Evolutionary conservation across 768 basidiomycete genomes (phyloP).

Genomic region (Pleurotus sapidus): DNA sequence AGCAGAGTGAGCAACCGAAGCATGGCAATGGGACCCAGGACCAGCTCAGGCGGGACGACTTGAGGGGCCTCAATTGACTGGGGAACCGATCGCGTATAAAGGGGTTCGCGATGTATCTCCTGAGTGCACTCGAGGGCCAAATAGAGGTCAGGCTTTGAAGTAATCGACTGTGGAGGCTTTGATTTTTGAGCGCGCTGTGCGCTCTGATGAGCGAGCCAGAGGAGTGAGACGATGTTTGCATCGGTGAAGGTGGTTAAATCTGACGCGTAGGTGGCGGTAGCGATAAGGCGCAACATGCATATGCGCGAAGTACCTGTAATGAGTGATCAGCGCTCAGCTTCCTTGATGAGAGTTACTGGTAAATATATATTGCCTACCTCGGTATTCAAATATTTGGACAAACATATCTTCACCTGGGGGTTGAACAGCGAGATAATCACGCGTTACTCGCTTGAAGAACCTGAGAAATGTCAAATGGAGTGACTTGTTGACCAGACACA

Average conservation of each 20-base stretch:
- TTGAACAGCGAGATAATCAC: slow-evolving; percentile 15
- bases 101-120: slow-evolving; percentile 19
- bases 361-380: slow-evolving; percentile 8
- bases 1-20: slow-evolving; percentile 25
- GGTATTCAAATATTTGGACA: slow-evolving; percentile 16
- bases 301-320: slow-evolving; percentile 20
- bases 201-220: slow-evolving; percentile 20
- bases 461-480: slow-evolving; percentile 6
- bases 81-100: slow-evolving; percentile 12
- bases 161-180: slow-evolving; percentile 5
- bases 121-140: slow-evolving; percentile 13
- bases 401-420: slow-evolving; percentile 11
- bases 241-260: slow-evolving; percentile 16
- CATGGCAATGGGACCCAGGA: slow-evolving; percentile 23
- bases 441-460: slow-evolving; percentile 13
- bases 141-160: slow-evolving; percentile 3
- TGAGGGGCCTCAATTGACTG: slow-evolving; percentile 14
- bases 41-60: slow-evolving; percentile 19
- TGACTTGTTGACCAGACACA: background rate
- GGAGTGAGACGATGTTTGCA: slow-evolving; percentile 22
- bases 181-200: slow-evolving; percentile 11
- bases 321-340: too few relatives aligned
- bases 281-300: slow-evolving; percentile 22
- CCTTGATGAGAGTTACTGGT: too few relatives aligned
- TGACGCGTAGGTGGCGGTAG: slow-evolving; percentile 17